A percentile compares a stretch with the other conserved stretches of the same genome.
Evolutionary conservation across 352 stramenopile genomes (phyloP).

Genomic region (Globisporangium apiculatum): DNA sequence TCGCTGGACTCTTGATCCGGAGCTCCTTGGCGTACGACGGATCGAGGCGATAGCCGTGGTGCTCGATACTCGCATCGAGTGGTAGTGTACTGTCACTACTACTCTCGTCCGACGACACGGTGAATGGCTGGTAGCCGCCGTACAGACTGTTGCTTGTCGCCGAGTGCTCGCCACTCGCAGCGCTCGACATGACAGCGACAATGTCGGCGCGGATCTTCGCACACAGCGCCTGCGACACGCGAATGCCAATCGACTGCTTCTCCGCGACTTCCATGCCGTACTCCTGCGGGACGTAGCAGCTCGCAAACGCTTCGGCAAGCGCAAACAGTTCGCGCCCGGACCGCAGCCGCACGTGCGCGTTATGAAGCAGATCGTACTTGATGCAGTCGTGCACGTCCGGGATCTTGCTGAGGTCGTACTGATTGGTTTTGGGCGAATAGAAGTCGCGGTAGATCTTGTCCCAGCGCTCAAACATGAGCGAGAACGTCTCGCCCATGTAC

Average conservation of each 20-base stretch:
- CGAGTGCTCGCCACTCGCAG: conserved; percentile 26
- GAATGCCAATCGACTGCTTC: conserved; percentile 94
- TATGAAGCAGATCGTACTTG: conserved; percentile 98
- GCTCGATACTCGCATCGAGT: conserved; percentile 61
- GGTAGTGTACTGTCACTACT: conserved; percentile 9
- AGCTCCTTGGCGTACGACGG: conserved; percentile 88
- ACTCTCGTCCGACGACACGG: conserved; percentile 19
- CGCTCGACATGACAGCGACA: conserved; percentile 69
- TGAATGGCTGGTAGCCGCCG: conserved; percentile 19
- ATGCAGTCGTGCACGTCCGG: conserved; percentile 98
- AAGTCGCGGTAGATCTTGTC: conserved; percentile 94
- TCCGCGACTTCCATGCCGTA: conserved; percentile 88
- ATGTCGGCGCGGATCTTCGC: conserved; percentile 97
- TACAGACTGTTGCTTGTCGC: conserved; percentile 26
- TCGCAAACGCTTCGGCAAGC: conserved; percentile 92
- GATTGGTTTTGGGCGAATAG: conserved; percentile 85
- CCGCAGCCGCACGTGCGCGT: conserved; percentile 87
- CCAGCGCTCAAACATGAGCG: conserved; percentile 91
- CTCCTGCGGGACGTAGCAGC: conserved; percentile 98
- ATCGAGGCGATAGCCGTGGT: conserved; percentile 86
- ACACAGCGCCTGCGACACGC: conserved; percentile 95
- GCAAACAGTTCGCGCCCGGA: conserved; percentile 90
- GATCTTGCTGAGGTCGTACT: conserved; percentile 94
- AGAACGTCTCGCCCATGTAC: conserved; percentile 97
- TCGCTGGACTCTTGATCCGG: conserved; percentile 91